phyloP scores from a whole-genome alignment of 352 stramenopile genomes.

The Pythium apleroticum region DNA sequence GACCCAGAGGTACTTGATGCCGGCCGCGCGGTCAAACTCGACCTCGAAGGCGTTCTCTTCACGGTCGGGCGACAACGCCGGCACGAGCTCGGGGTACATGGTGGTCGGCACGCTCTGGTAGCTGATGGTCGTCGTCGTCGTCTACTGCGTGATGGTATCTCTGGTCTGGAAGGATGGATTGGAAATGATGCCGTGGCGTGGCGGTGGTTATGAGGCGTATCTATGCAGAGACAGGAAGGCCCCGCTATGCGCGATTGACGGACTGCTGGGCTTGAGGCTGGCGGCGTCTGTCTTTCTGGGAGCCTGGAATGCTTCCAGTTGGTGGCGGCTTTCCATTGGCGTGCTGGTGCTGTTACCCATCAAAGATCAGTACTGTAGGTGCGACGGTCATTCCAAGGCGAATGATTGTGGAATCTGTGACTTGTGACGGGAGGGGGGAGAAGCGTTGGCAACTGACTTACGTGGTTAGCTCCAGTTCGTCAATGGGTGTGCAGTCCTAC shows the following conservation, averaged over 20 bases:
- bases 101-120: constrained; percentile 1
- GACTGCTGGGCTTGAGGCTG: not conserved
- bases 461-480: not conserved
- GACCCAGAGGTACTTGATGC: constrained; percentile 22
- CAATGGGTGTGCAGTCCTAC: not conserved
- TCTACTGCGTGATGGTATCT: not conserved
- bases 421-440: no score
- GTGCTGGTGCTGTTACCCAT: not conserved
- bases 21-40: constrained; percentile 18
- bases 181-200: not conserved
- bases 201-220: not conserved
- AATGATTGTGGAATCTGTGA: constrained; percentile 1
- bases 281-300: not conserved
- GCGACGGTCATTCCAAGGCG: not conserved
- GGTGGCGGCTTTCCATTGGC: not conserved
- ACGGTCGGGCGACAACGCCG: not conserved
- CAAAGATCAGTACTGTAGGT: not conserved
- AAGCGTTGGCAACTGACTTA: no score
- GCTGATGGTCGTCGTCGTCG: constrained; percentile 10
- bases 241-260: no score
- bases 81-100: constrained; percentile 4
- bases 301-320: not conserved
- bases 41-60: constrained; percentile 21
- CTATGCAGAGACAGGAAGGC: not conserved
- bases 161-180: not conserved